Percentiles rank a stretch among this genome's conserved stretches.
Evolutionary conservation across 2,329 filamentous ascomycete genomes (phyloP).

Genomic region (Hyphodiscus sp.): DNA sequence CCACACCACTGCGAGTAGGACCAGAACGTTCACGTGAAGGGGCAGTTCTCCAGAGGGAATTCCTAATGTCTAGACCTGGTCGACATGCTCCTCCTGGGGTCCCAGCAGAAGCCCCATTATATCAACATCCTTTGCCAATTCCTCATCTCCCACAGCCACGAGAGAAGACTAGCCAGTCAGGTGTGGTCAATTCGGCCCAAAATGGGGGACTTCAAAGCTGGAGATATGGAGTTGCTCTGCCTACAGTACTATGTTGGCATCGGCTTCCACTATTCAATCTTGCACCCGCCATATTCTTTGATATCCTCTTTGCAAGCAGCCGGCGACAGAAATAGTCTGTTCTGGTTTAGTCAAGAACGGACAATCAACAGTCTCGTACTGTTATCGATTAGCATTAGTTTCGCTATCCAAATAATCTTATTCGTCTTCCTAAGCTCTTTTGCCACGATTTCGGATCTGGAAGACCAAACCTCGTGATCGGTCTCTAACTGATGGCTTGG

Average conservation of each 20-base stretch:
- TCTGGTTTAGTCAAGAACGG: conserved; percentile 32
- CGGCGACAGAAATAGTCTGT: conserved; percentile 37
- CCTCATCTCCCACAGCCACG: neutral
- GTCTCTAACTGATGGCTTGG: too few relatives aligned
- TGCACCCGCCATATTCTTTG: conserved; percentile 58
- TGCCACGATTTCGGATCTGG: conserved; percentile 58
- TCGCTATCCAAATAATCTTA: conserved; percentile 55
- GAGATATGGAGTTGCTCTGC: conserved; percentile 53
- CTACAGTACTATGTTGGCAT: conserved; percentile 66
- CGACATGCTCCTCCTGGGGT: neutral
- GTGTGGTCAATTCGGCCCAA: conserved; percentile 48
- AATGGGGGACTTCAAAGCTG: conserved; percentile 42
- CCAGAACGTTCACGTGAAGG: neutral
- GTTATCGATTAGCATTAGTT: conserved; percentile 59
- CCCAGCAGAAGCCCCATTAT: neutral
- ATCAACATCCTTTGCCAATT: neutral
- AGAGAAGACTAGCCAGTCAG: conserved; percentile 37
- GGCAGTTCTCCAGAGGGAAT: neutral
- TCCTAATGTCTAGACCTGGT: neutral
- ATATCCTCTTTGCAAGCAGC: conserved; percentile 56
- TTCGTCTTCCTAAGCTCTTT: conserved; percentile 41
- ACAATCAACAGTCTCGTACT: conserved; percentile 62
- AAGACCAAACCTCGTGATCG: too few relatives aligned
- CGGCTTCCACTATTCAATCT: conserved; percentile 46
- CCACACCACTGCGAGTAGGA: too few relatives aligned